Evolutionary conservation across 495 filamentous ascomycete genomes (phyloP).

Genomic region (Podospora australis): DNA sequence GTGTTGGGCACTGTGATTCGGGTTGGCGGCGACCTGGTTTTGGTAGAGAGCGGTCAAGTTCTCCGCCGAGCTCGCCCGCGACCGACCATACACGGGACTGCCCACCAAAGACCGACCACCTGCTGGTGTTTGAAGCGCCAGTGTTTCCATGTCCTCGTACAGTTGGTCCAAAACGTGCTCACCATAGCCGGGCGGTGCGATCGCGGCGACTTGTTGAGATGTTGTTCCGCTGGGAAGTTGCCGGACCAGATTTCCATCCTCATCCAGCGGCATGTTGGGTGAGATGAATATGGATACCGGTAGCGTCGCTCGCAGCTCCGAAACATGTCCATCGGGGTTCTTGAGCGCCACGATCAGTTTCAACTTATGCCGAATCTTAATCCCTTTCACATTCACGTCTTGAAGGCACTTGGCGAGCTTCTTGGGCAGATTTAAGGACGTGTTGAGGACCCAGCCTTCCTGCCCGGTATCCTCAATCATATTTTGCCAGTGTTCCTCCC

Average conservation of each 20-base stretch:
- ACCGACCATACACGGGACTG: conserved; percentile 71
- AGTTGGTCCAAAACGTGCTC: conserved; percentile 82
- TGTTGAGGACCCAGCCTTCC: conserved; percentile 69
- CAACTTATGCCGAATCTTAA: conserved; percentile 83
- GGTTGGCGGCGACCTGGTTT: conserved; percentile 38
- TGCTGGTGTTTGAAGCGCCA: conserved; percentile 65
- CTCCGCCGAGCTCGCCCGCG: conserved; percentile 70
- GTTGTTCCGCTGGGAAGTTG: conserved; percentile 39
- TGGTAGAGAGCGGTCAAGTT: conserved; percentile 54
- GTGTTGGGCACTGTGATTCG: conserved; percentile 17
- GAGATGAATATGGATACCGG: conserved; percentile 91
- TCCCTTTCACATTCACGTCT: conserved; percentile 72
- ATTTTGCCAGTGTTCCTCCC: conserved; percentile 55
- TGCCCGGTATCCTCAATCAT: conserved; percentile 63
- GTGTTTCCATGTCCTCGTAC: conserved; percentile 75
- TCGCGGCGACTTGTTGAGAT: conserved; percentile 30
- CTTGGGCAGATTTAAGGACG: conserved; percentile 66
- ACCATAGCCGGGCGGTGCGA: conserved; percentile 82
- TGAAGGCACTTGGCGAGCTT: conserved; percentile 74
- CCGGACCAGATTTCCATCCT: conserved; percentile 64
- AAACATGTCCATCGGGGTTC: conserved; percentile 90
- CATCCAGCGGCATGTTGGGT: conserved; percentile 76
- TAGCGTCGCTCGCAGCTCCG: conserved; percentile 81
- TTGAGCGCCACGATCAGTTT: conserved; percentile 79
- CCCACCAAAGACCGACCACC: conserved; percentile 59